Base-by-base conservation (phyloP, 2,329 filamentous ascomycete species). In the Chrysoporthe puriensis region DNA sequence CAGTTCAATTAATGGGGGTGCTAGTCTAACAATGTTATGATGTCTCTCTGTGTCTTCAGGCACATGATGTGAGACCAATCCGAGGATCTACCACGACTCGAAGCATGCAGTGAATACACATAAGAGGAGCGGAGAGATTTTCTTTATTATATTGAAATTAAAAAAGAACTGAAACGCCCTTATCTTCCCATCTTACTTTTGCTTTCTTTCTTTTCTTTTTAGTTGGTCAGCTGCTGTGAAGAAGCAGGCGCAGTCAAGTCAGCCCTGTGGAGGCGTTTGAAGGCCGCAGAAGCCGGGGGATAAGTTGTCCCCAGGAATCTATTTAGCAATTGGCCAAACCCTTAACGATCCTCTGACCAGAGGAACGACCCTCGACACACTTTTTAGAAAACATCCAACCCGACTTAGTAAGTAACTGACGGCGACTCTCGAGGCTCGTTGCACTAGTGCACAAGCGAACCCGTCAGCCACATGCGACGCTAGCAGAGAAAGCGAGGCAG, bases 261-360 rank as follows among this genome's bases (percentile, higher is more conserved):
- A 57, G 54, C 54, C 16, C 40, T 57, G 34, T 57, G 54, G 54
- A 57, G 18, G 54, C 18, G 32, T 57, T 40, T 40, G 54, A 57
- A 34, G 54, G 54, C 18, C 18, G 34, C 32, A 57, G 26, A 34
- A 40, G 36, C 5, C 50, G 7, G 26, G 26, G 50, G 50, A 26
- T 34, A 8, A 52, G 48, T 26, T 52, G 21, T 6, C 7, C 14
- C 16, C 26, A 34, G 2, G 21, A 32, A 52, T 4, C 26, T 7
- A 54, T 40, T n/a, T 57, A 57, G 34, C 18, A 16, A n/a, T 3
- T 36, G 14, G 40, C 7, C 11, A 54, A 40, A 40, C 16, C 26
- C 7, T 57, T n/a, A 21, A 57, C 9, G 32, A 57, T 57, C 54
- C 54, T 40, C 18, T 7, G 6, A 21, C 14, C 7, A 5, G 7